Evolutionary conservation across 1,284 basidiomycete genomes (phyloP), one percentile per base, ranked within the genome.

Genomic region (Cystobasidium sp.): DNA sequence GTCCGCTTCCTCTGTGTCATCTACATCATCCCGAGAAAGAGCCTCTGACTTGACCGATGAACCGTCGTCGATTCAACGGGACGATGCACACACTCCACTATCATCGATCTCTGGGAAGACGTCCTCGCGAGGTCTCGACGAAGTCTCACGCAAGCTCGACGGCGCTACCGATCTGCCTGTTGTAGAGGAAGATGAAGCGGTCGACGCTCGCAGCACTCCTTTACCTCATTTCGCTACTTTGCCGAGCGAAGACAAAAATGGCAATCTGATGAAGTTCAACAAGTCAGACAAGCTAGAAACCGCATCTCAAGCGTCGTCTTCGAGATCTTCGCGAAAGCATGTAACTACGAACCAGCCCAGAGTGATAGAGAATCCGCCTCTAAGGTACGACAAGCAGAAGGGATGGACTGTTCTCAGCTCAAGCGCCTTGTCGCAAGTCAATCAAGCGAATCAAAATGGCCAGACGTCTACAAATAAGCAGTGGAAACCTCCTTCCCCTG

Each of bases 341-440:
- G 49, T 8, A 7, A n/a, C 18, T 7, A 39, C 16, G 44, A 20
- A 37, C 10, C 22, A 20, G 41, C n/a, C 39, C 20, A 31, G 31
- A 4, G 20, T 59, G 16, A 44, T 68, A 6, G 66, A 68, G 66
- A 52, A 68, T 58, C 66, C 66, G 39, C 66, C 66, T 2, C 43
- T 68, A 5, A 52, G 66, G 9, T 68, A 68, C 22, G 66, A 68
- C 44, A 56, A 59, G 20, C 20, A 44, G 22, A 68, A 58, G 22
- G 66, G 66, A 8, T 68, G 66, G 66, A 68, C 66, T 10, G 58
- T 46, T 52, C 41, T 68, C 39, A 46, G 47, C 52, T 41, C 41
- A 31, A 59, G 31, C 37, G 39, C n/a, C 22, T 52, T 55, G 24
- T 51, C 64, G 8, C 46, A 51, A 18, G 46, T 59, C 9, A 59